Conservation (phyloP, 345 rosid species). For the Lenwebbia sp. region DNA sequence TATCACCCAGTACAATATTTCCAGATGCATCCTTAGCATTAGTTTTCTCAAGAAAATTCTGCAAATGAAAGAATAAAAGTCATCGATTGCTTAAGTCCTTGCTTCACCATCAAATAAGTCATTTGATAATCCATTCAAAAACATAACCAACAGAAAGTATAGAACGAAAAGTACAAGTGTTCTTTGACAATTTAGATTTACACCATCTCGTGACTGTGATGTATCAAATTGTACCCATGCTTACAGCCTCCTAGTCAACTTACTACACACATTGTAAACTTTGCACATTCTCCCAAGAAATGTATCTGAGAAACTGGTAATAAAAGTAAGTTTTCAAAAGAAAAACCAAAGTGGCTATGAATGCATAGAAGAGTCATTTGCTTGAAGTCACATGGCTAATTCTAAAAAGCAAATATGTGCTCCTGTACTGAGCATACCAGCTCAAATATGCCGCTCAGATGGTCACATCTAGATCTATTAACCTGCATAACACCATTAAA, state of each 20-base stretch:
- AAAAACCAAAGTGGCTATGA: background rate
- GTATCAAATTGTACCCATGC: background rate
- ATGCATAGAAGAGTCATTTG: background rate
- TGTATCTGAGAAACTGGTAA: background rate
- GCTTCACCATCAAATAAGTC: background rate
- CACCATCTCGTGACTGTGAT: background rate
- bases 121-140: background rate
- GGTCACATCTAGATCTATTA: background rate
- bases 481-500: background rate
- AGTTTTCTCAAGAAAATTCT: conserved; percentile 72
- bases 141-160: background rate
- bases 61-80: conserved; percentile 10
- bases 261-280: background rate
- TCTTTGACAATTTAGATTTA: background rate
- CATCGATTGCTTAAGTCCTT: background rate
- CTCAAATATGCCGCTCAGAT: background rate
- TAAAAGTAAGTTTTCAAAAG: background rate
- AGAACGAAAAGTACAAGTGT: background rate
- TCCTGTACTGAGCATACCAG: background rate
- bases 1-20: conserved; percentile 71
- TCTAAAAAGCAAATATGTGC: background rate
- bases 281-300: background rate
- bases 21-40: conserved; percentile 97
- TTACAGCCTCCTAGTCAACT: background rate
- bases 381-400: background rate